Evolutionary conservation across 768 basidiomycete species (phyloP), one percentile per base, ranked within the genome.

Genomic region (Rhizopogon roseolus): DNA sequence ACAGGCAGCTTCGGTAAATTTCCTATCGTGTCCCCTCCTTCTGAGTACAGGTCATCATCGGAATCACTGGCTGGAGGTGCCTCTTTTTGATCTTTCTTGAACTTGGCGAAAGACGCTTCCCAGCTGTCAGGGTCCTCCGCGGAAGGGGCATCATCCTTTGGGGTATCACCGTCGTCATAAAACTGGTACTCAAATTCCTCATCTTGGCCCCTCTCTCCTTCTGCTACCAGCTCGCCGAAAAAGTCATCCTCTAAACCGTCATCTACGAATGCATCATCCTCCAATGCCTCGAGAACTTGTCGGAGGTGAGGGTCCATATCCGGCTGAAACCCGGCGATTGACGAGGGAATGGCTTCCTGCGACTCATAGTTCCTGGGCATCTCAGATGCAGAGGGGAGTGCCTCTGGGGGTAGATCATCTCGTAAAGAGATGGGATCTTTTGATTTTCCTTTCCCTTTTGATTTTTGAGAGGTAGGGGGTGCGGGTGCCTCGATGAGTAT

Each of bases 271-370:
- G 88, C 94, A 55, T 96, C 93, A 62, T 99, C 95, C 55, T 98
- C 97, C 22, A 99, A 74, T 1, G 97, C 97, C 64, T 97, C 94
- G 14, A 99, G 73, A 0, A 84, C 83, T 69, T 99, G 97, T 25
- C 97, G 79, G 27, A 98, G 77, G 71, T 94, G 92, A 5, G 93
- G 93, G 66, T 99, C 91, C 90, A 99, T 91, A 64, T 96, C 92
- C 1, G 94, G 97, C 64, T 90, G 89, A 56, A 99, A 85, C 2
- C 97, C 95, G 25, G 86, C 74, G 48, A 96, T 85, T 57, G 90
- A 90, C 34, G 82, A 79, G 2, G 91, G 94, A 27, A 98, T 75
- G 28, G 84, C 82, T 60, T 90, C 83, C 57, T 90, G 85, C 1
- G 85, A 75, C 66, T 90, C 89, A 65, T 84, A 88, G 49, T 81